Evolutionary conservation across 2,329 filamentous ascomycete species (phyloP).

Genomic region (Esteya vermicola): DNA sequence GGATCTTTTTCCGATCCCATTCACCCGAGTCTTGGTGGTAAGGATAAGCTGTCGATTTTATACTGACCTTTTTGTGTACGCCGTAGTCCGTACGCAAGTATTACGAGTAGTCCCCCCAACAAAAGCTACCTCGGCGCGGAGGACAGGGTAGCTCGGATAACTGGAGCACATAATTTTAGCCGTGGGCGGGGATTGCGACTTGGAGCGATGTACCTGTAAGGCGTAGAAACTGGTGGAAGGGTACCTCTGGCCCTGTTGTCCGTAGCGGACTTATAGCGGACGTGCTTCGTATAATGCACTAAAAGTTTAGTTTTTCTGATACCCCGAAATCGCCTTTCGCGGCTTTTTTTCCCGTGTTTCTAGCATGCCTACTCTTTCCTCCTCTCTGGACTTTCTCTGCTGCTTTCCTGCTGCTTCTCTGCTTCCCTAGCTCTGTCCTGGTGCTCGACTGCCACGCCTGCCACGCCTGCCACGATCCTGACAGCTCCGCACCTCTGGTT

Average conservation of each 20-base stretch:
- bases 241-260: constrained; percentile 1
- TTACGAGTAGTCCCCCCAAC: too few relatives aligned
- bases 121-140: constrained; percentile 11
- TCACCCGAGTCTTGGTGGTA: constrained; percentile 1
- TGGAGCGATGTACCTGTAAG: neutral
- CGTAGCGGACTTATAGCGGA: constrained; percentile 1
- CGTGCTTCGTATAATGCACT: neutral
- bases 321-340: constrained; percentile 9
- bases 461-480: too few relatives aligned
- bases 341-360: neutral
- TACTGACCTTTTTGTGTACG: too few relatives aligned
- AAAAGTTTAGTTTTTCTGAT: neutral
- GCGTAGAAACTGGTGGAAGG: neutral
- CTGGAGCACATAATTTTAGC: constrained; percentile 9
- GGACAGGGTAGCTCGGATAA: constrained; percentile 9
- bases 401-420: constrained; percentile 1
- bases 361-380: neutral
- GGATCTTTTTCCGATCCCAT: too few relatives aligned
- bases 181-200: constrained; percentile 2
- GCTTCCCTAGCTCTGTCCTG: neutral
- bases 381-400: constrained; percentile 1
- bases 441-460: too few relatives aligned
- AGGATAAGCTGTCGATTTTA: too few relatives aligned
- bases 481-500: neutral
- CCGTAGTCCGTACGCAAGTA: too few relatives aligned